phyloP scores from a whole-genome alignment of 768 basidiomycete genomes.

The Cyclocybe aegerita region DNA sequence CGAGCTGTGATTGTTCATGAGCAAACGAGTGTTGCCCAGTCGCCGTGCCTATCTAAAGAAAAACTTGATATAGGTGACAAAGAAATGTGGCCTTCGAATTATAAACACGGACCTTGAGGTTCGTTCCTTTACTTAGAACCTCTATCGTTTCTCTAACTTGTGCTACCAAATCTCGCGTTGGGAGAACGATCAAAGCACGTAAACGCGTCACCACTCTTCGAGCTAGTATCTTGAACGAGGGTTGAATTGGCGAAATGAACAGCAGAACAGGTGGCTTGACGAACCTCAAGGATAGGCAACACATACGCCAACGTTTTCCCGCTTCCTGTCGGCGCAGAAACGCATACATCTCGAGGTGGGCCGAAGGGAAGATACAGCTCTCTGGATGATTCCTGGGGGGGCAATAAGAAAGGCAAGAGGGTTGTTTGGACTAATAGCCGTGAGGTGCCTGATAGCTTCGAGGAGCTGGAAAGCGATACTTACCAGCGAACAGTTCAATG shows the following conservation, averaged over 20 bases:
- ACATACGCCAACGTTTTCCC: conserved; percentile 98
- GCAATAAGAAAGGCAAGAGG: conserved; percentile 80
- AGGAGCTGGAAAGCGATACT: conserved; percentile 20
- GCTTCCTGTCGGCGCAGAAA: conserved; percentile 96
- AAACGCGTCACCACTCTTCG: conserved; percentile 76
- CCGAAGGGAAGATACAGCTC: conserved; percentile 65
- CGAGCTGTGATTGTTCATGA: conserved; percentile 83
- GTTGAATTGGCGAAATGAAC: not conserved
- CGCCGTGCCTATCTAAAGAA: conserved; percentile 64
- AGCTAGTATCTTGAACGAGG: conserved; percentile 59
- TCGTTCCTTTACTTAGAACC: conserved; percentile 77
- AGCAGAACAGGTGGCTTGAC: not conserved
- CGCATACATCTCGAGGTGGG: conserved; percentile 79
- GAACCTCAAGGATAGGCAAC: conserved; percentile 86
- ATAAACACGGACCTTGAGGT: conserved; percentile 63
- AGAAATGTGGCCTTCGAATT: not conserved
- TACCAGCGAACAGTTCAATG: conserved; percentile 87
- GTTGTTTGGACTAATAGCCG: conserved; percentile 75
- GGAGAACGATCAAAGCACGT: conserved; percentile 86
- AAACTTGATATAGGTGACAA: not conserved
- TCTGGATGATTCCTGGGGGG: conserved; percentile 34
- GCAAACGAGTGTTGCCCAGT: conserved; percentile 94
- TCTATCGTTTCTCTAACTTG: conserved; percentile 96
- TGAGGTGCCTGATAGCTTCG: not conserved
- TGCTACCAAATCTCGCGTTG: conserved; percentile 88